Evolutionary conservation across 2,329 filamentous ascomycete species (phyloP), one percentile per base, ranked within the genome.

Genomic region (Clonostachys solani): DNA sequence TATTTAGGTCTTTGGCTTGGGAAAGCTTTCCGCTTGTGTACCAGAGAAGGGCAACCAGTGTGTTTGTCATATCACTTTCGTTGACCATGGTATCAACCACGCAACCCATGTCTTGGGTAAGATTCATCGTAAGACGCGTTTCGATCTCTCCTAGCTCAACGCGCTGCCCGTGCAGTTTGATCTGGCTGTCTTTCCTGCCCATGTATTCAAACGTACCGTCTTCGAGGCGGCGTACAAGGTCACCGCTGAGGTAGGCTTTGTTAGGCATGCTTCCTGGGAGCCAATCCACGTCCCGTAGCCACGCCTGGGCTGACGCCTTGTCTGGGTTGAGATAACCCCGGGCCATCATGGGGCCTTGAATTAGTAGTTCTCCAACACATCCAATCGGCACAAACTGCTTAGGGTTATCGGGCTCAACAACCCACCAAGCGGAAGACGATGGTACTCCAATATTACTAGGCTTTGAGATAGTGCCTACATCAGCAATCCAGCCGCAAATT

Each of bases 261-360:
- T 15, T 16, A 35, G 45, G 37, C 36, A 33, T 15, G 23, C 17
- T 19, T 12, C 29, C 33, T 15, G 42, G n/a, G 5, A 50, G 29
- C 46, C 47, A 50, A 16, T 50, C 18, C n/a, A 46, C 46, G 16
- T 50, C 43, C 17, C 47, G n/a, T 9, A 52, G 36, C 50, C 50
- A 52, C 16, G 16, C 38, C 9, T 15, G 12, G 37, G 33, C 42
- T 3, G 45, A 23, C n/a, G 16, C 19, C 36, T 46, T 40, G 16
- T 46, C 45, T 13, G 29, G 37, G 16, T 46, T 46, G 18, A 46
- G 43, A 18, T 52, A 52, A 29, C 54, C 52, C 2, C 56, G 47
- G 4, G 56, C 52, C 13, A 58, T 50, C 12, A 52, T 49, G 13
- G 50, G 49, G 6, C 53, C 55, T 35, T 57, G 52, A 33, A 58